Conservation (phyloP, 306 rosid species). For the Crotalaria pallida region DNA sequence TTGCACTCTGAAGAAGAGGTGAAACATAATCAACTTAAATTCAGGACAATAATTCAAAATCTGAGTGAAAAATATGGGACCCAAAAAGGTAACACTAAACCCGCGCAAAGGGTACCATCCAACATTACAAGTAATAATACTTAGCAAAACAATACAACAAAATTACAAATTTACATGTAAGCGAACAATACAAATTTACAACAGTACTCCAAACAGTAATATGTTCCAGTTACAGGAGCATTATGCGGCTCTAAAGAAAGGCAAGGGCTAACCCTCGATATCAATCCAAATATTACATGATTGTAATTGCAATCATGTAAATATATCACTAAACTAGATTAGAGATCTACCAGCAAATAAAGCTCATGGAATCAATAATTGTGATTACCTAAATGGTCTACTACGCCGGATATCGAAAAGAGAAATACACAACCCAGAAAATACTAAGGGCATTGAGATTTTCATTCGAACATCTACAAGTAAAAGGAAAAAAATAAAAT, state of each 20-base stretch:
- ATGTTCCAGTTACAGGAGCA: background rate
- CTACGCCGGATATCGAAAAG: slow-evolving; percentile 15
- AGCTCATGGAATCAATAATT: slow-evolving; percentile 28
- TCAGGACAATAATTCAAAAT: too few relatives aligned
- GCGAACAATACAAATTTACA: slow-evolving; percentile 16
- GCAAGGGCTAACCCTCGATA: background rate
- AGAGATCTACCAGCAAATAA: slow-evolving; percentile 6
- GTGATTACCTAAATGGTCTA: background rate
- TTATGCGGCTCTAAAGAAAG: background rate
- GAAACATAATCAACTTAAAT: too few relatives aligned
- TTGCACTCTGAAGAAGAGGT: too few relatives aligned
- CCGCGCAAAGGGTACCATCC: background rate
- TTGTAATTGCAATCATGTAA: slow-evolving; percentile 24
- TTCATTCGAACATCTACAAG: slow-evolving; percentile 18
- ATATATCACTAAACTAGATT: background rate
- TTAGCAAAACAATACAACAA: background rate
- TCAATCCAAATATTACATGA: background rate
- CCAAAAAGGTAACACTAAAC: background rate
- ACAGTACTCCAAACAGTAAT: background rate
- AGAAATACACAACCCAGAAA: slow-evolving; percentile 16
- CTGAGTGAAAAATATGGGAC: background rate
- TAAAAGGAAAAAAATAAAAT: background rate
- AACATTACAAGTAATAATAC: background rate
- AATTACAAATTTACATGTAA: background rate
- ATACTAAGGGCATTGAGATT: background rate